These are phyloP conservation scores for Ocimum tenuiflorum DNA, from an alignment of 257 asterid genomes.

Conservation along the genomic window DNA sequence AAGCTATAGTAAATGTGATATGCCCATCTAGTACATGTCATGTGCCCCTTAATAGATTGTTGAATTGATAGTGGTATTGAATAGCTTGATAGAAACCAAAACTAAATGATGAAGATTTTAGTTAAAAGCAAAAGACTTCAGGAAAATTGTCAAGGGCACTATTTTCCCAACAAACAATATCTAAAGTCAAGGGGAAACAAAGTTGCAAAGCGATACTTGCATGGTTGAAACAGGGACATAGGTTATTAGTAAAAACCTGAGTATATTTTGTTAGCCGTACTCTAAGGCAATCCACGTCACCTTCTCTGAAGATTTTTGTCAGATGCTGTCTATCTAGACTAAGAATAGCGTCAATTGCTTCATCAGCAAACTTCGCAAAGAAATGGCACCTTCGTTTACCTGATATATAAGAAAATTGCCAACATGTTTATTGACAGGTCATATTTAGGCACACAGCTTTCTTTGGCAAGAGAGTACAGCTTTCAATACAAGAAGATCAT, in stretches of 20 bases:
- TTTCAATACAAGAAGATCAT: conserved; percentile 21
- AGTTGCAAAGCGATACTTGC: not conserved
- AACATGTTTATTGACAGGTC: conserved; percentile 4
- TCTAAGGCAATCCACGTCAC: conserved; percentile 35
- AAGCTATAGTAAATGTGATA: not conserved
- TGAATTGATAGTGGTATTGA: not conserved
- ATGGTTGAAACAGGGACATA: conserved; percentile 8
- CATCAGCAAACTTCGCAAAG: conserved; percentile 51
- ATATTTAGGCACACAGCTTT: conserved; percentile 12
- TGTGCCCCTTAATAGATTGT: not conserved
- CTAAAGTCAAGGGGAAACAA: not conserved
- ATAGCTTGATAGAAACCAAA: conserved; percentile 1
- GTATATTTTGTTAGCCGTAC: conserved; percentile 62
- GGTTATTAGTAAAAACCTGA: conserved; percentile 40
- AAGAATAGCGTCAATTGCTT: conserved; percentile 38
- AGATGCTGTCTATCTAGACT: conserved; percentile 33
- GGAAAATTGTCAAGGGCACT: not conserved
- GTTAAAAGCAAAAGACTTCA: not conserved
- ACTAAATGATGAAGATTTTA: not conserved
- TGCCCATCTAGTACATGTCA: not conserved
- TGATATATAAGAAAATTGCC: conserved; percentile 20
- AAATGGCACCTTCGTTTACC: conserved; percentile 58
- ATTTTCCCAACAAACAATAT: not conserved
- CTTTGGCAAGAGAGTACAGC: conserved; percentile 14
- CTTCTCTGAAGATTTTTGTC: conserved; percentile 26